Evolutionary conservation across 805 yeast species (phyloP), one percentile per base, ranked within the genome.

Genomic region (Clavispora asparagi): DNA sequence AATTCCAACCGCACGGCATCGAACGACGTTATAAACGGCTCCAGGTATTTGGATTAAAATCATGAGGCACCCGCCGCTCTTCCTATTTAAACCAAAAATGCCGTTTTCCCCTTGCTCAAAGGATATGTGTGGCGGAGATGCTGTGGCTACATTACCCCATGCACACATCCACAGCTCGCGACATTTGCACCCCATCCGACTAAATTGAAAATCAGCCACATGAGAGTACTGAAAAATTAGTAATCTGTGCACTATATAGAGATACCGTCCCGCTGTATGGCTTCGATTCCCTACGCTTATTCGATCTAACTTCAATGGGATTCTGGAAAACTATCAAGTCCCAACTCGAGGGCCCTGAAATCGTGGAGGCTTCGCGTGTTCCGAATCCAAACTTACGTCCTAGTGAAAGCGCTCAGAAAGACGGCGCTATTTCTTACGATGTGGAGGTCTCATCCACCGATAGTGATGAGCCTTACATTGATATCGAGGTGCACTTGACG

Each of bases 341-440:
- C 23, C 48, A 45, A 31, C 48, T 48, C 19, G 40, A n/a, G 19
- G 51, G 49, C 14, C 41, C 43, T 14, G 49, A 48, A 36, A 45
- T 45, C 25, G 27, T 45, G 16, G 51, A 48, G 23, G 40, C 40
- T 23, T 26, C 35, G 7, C 35, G 19, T 7, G 19, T 13, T 6
- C 3, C n/a, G 3, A 13, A 11, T 14, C 17, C 2, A 4, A 14
- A 9, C 11, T 6, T 12, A 5, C 3, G 14, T 13, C 12, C 32
- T 14, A 14, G 7, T 7, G 35, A 32, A 2, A 32, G 35, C 10
- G n/a, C 7, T 10, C 19, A n/a, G 35, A 32, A 32, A 14, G 35
- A 32, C 2, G 35, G 19, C 5, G 35, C 19, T 14, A 17, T 7
- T 8, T 19, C n/a, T 2, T 32, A 32, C 35, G 35, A 32, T 14